Evolutionary conservation across 2,329 filamentous ascomycete genomes (phyloP), one percentile per base, ranked within the genome.

Genomic region (Xylaria sp.): DNA sequence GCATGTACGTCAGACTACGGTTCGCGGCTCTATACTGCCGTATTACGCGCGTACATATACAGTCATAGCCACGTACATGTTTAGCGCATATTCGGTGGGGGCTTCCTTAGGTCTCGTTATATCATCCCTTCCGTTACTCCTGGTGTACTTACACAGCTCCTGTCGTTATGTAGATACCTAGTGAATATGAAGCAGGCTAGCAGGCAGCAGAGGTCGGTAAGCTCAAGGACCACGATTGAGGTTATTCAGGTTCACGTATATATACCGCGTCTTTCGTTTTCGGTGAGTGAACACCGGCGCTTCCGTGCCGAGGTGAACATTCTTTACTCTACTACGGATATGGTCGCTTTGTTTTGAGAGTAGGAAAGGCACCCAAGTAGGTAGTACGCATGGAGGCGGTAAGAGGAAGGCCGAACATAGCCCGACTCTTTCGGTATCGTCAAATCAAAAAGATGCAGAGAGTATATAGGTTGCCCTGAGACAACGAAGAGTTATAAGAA

Each of bases 271-370:
- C 8, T 56, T 60, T 52, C 10, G 10, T 44, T 63, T 55, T 63
- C 60, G 60, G 60, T 63, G 34, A 51, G 50, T 13, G n/a, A 23
- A 62, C 1, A 54, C 23, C 59, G 48, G 34, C 51, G 34, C n/a
- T 20, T 7, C 50, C 50, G 50, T 34, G 23, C 20, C 10, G 25
- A 63, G 50, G 13, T 15, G 50, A 55, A 25, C 50, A 23, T 6
- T 10, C 46, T 15, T 25, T 37, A 46, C 57, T 37, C 25, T 31
- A 18, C 15, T 20, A 20, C n/a, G 20, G 46, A 20, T 13, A 13
- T 20, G 20, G 20, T 20, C 9, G 8, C 3, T 50, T 50, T 50
- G 8, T 5, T 15, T 41, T 15, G 15, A 18, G 20, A 10, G 46
- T 50, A 15, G 41, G 18, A 46, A 44, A n/a, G 41, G 18, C 3